These are phyloP conservation scores for Penicillium crustosum DNA, from an alignment of 2,329 filamentous ascomycete genomes.

Conservation along the genomic window DNA sequence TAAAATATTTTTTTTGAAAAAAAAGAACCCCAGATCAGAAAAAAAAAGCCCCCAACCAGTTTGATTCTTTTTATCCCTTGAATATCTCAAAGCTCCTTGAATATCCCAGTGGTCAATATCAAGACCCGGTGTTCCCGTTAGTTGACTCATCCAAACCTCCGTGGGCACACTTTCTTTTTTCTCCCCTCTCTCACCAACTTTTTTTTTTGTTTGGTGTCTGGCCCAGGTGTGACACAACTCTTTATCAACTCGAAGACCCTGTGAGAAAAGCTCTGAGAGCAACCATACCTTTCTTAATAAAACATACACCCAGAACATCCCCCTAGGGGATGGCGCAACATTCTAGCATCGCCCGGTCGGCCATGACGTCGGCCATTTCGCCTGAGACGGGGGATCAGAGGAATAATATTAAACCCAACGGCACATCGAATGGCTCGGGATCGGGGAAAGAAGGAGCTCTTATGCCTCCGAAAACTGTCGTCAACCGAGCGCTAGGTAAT, in stretches of 20 bases:
- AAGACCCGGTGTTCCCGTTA: constrained; percentile 14
- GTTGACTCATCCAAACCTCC: constrained; percentile 24
- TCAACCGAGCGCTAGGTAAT: constrained; percentile 45
- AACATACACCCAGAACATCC: neutral
- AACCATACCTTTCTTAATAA: neutral
- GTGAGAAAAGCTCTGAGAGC: constrained; percentile 8
- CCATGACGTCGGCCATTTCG: constrained; percentile 44
- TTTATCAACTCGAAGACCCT: neutral
- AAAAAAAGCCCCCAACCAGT: neutral
- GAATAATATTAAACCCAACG: constrained; percentile 24
- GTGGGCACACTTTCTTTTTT: constrained; percentile 17
- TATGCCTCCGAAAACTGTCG: constrained; percentile 42
- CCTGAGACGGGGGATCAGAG: constrained; percentile 26
- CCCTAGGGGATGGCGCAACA: constrained; percentile 45
- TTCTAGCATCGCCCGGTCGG: constrained; percentile 51
- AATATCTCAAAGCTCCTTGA: neutral
- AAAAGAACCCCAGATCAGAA: neutral
- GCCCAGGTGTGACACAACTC: neutral
- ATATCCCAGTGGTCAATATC: neutral
- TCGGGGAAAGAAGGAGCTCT: constrained; percentile 34
- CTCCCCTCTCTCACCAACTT: constrained; percentile 12
- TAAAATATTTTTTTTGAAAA: neutral
- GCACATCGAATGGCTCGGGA: constrained; percentile 24
- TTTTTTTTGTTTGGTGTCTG: neutral
- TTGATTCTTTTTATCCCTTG: neutral